A percentile compares a stretch with the other conserved stretches of the same genome.
Conservation (phyloP, 345 rosid species). For the Theobroma cacao region DNA sequence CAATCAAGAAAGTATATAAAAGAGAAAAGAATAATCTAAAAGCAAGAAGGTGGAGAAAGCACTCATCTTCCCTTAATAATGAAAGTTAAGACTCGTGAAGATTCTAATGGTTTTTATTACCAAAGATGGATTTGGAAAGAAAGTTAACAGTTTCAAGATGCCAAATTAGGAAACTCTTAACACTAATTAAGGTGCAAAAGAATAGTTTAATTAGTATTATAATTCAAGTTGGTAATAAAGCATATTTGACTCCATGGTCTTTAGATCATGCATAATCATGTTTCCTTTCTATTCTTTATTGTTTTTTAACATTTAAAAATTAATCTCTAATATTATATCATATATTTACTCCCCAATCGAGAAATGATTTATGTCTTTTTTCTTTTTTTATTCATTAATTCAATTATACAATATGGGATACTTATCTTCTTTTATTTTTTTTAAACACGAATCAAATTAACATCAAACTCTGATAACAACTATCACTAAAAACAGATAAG, state of each 20-base stretch:
- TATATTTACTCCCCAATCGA: not conserved
- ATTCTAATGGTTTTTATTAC: constrained; percentile 13
- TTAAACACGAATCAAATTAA: not conserved
- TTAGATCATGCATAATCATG: not conserved
- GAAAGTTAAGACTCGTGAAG: constrained; percentile 8
- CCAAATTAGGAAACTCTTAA: constrained; percentile 34
- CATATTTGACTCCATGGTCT: not conserved
- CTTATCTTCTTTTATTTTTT: not conserved
- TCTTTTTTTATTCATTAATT: not conserved
- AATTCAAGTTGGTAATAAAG: constrained; percentile 6
- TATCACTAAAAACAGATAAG: not conserved
- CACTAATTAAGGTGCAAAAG: not conserved
- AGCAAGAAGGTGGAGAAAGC: not conserved
- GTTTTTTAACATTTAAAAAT: no score
- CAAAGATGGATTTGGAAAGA: constrained; percentile 17
- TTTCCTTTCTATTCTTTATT: not conserved
- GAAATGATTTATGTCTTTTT: not conserved
- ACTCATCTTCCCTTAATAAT: constrained; percentile 5
- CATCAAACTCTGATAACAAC: not conserved
- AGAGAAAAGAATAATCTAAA: constrained; percentile 7
- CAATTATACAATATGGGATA: not conserved
- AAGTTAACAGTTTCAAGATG: constrained; percentile 9
- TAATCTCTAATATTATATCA: not conserved
- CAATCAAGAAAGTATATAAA: constrained; percentile 6
- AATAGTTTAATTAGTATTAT: constrained; percentile 4